Conservation (phyloP, 331 rosid genomes). For the Quercus phellos region DNA sequence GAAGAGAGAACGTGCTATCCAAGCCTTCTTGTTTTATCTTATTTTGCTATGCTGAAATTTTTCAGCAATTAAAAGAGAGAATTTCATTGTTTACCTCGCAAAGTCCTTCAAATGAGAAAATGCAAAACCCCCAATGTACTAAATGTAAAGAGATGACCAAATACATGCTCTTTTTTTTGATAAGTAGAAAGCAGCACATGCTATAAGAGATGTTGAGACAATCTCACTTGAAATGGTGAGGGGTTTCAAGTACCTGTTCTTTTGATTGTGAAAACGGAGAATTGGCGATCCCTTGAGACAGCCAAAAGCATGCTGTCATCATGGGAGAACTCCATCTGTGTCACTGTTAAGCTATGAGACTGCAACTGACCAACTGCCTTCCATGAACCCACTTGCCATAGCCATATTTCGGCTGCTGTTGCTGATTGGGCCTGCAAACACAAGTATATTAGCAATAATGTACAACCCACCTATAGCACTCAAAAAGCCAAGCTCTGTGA, state of each 20-base stretch:
- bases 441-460: constrained; percentile 1
- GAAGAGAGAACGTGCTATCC: not conserved
- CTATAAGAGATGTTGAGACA: not conserved
- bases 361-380: constrained; percentile 76
- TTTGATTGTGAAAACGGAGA: constrained; percentile 60
- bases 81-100: not conserved
- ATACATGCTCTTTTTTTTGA: not conserved
- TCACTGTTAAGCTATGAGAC: constrained; percentile 85
- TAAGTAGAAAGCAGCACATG: not conserved
- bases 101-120: not conserved
- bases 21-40: not conserved
- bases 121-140: not conserved
- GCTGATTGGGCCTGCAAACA: constrained; percentile 81
- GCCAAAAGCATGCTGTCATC: constrained; percentile 72
- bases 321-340: constrained; percentile 83
- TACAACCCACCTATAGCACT: constrained; percentile 4
- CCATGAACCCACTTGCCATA: constrained; percentile 97
- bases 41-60: not conserved
- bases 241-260: constrained; percentile 48
- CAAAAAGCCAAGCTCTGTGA: not conserved
- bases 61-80: not conserved
- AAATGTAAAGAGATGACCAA: not conserved
- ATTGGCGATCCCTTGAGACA: constrained; percentile 96
- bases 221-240: not conserved
- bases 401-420: constrained; percentile 85